Base-by-base conservation (phyloP, 345 rosid species). In the Draba incana region DNA sequence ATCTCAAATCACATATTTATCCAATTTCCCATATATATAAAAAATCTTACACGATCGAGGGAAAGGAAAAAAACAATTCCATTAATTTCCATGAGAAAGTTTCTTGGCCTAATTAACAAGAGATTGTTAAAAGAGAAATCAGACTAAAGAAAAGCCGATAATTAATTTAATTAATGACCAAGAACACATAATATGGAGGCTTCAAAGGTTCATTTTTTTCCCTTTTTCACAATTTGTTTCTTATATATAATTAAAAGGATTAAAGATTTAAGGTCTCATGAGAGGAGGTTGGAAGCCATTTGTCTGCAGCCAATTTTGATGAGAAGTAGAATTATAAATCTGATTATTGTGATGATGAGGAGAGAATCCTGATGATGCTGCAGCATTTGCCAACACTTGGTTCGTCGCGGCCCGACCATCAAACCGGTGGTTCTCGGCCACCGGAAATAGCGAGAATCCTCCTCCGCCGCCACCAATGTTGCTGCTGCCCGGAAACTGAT, bases 301-400 rank as follows among this genome's bases (percentile, higher is more conserved):
- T n/a, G 62, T 30, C 75, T 75, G 75, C 75, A 70, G 71, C 79
- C 75, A 76, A 45, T 76, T 76, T 58, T 64, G 79, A 49, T 70
- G 79, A 64, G 74, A 69, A 54, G 70, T 53, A 13, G 73, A 48
- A 41, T 68, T 62, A 75, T 56, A 75, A 49, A 68, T 75, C 78
- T 75, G 75, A 49, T 68, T 68, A 64, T 68, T 68, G 24, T 75
- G 69, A 75, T 69, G 70, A 69, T 85, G 96, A 69, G 80, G 86
- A 51, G 89, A 86, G 98, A 93, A 93, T 93, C 98, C 97, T 93
- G 98, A 93, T 93, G 98, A 93, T 93, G 99, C 99, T 93, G 99
- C 99, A 86, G 96, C 97, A 87, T 75, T 84, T 77, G 92, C 79
- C 82, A 79, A 84, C 75, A 81, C 70, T 76, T 75, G 78, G 75